Base-by-base conservation (phyloP, 139 green algal genomes). In the Protoeuglena noctilucae region DNA sequence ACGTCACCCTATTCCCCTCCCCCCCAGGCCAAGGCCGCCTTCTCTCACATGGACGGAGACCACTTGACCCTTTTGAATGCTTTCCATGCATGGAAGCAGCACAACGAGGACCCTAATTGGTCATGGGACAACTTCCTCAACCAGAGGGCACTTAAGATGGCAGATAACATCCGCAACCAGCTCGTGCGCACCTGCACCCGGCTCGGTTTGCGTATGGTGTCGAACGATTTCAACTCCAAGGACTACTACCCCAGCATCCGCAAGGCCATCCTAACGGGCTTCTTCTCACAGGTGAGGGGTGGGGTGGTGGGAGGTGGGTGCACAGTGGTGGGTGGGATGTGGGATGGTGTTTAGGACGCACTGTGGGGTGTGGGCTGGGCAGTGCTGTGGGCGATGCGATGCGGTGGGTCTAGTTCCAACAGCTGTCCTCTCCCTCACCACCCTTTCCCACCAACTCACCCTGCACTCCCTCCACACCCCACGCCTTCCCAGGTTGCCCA, bases 21-120 rank as follows among this genome's bases (percentile, higher is more conserved):
- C n/a, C n/a, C n/a, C n/a, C n/a, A n/a, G 61, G 80, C 87, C 62
- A 97, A 97, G 73, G 80, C 83, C 3, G 63, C 70, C 3, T 97
- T 98, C 69, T 72, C 83, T 19, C 90, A 98, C 66, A 76, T 94
- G 21, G 90, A 97, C 57, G 90, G 75, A 28, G 91, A 99, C 76
- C 91, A 99, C 69, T 62, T 99, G 31, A 98, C 91, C 14, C 75
- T 97, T 58, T 75, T 99, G 30, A 98, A 99, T 63, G 91, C 94
- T 31, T 99, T 92, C 74, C 86, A 98, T 64, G 90, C 89, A 1
- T 99, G 80, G 71, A 99, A 98, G 72, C 80, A 87, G 68, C 78
- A 92, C 46, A 64, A 62, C 14, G 76, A 93, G 57, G 75, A 84
- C 57, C 19, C 7, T 23, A 40, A 17, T 19, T 50, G 53, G 53